Evolutionary conservation across 148 eudicot species (phyloP).

Genomic region (Nepenthes mirabilis): DNA sequence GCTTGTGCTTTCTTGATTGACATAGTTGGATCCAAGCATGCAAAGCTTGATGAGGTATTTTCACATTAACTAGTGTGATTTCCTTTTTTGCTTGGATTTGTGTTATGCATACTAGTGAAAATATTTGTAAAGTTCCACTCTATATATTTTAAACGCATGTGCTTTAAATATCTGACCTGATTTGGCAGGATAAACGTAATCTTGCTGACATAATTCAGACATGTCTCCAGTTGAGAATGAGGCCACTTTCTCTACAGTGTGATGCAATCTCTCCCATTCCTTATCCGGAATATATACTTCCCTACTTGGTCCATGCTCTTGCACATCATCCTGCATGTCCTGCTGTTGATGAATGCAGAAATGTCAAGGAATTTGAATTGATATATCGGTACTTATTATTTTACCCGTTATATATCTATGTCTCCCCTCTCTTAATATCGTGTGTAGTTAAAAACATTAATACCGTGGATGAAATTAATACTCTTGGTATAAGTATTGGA

Average conservation of each 20-base stretch:
- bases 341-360: constrained; percentile 58
- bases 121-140: not conserved
- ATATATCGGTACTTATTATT: constrained; percentile 49
- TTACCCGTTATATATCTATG: not conserved
- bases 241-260: constrained; percentile 51
- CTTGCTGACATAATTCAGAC: constrained; percentile 72
- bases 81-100: not conserved
- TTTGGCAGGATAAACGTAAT: constrained; percentile 58
- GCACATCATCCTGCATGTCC: constrained; percentile 84
- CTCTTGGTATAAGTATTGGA: too few species aligned
- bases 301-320: constrained; percentile 76
- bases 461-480: too few species aligned
- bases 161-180: constrained; percentile 4
- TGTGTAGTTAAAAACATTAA: too few species aligned
- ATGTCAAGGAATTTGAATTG: constrained; percentile 70
- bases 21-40: constrained; percentile 33
- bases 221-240: constrained; percentile 62
- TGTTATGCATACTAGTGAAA: not conserved
- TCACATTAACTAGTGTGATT: constrained; percentile 1
- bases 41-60: constrained; percentile 62
- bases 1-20: constrained; percentile 83
- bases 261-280: constrained; percentile 44
- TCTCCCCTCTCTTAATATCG: too few species aligned
- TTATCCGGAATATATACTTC: constrained; percentile 71
- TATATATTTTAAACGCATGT: not conserved